Evolutionary conservation across 2,329 filamentous ascomycete species (phyloP).

Genomic region (Pseudocercospora musae): DNA sequence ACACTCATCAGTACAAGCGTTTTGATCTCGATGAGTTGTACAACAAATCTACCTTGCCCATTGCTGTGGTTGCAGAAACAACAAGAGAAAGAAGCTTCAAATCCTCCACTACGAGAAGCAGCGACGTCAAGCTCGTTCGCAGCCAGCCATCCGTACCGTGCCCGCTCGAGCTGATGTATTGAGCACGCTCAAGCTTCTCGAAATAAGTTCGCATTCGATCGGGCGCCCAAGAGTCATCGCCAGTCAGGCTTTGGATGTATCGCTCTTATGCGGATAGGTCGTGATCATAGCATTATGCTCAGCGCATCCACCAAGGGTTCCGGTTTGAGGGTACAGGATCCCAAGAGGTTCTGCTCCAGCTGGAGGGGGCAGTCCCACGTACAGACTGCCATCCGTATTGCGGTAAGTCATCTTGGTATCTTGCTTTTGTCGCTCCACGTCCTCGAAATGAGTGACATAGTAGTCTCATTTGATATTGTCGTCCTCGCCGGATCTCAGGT

Average conservation of each 20-base stretch:
- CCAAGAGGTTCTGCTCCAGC: slow-evolving; percentile 52
- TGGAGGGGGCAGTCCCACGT: slow-evolving; percentile 55
- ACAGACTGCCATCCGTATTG: slow-evolving; percentile 43
- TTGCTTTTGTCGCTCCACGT: slow-evolving; percentile 51
- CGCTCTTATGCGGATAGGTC: slow-evolving; percentile 57
- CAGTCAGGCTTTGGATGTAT: slow-evolving; percentile 58
- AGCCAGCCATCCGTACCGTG: slow-evolving; percentile 61
- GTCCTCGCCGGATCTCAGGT: slow-evolving; percentile 55
- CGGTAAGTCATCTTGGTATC: slow-evolving; percentile 60
- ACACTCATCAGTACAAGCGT: slow-evolving; percentile 38
- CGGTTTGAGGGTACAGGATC: slow-evolving; percentile 58
- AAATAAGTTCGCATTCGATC: slow-evolving; percentile 59
- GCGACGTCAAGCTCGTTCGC: slow-evolving; percentile 49
- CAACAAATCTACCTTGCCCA: slow-evolving; percentile 51
- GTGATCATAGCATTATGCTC: slow-evolving; percentile 51
- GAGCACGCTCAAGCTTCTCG: slow-evolving; percentile 51
- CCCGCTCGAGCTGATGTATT: slow-evolving; percentile 47
- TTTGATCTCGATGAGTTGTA: slow-evolving; percentile 23
- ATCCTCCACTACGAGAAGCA: slow-evolving; percentile 53
- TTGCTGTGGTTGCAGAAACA: slow-evolving; percentile 51
- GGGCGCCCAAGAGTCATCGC: slow-evolving; percentile 57
- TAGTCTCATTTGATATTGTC: slow-evolving; percentile 59
- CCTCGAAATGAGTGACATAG: slow-evolving; percentile 61
- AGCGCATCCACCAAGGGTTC: slow-evolving; percentile 50
- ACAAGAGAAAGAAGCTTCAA: slow-evolving; percentile 53